Base-by-base conservation (phyloP, 2,329 filamentous ascomycete genomes). In the Magnaporthales sp. region DNA sequence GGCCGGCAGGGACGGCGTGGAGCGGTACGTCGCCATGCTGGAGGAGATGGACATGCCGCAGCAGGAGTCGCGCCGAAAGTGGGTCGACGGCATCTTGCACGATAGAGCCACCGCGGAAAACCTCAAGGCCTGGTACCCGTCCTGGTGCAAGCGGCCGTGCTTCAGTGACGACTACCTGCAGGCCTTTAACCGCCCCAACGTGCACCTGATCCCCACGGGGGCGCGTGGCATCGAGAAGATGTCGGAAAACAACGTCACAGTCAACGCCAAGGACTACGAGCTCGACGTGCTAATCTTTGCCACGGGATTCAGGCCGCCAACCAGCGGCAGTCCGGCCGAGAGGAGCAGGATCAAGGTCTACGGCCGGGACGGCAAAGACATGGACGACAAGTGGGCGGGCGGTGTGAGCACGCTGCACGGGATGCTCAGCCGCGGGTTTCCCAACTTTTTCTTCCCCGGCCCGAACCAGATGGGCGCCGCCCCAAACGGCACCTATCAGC, bases 121-220 rank as follows among this genome's bases (percentile, higher is more conserved):
- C 2, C 78, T 89, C 7, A 84, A 86, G 71, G 77, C 85, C 0
- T 88, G 84, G 83, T 90, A 89, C 71, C 80, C 83, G 0, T 75
- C 75, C 0, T 88, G 83, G 81, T 90, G 87, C 77, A 90, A 90
- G 73, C 81, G 87, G 0, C 86, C 87, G 0, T 82, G 78, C 56
- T 89, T 88, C 74, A 84, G 85, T 74, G 84, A 89, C 70, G 79
- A 81, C 5, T 89, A 87, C 70, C 79, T 89, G 0, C 71, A 78
- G 2, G 70, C 81, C 0, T 90, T 89, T 80, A 90, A 90, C 74
- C 72, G 72, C 31, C 74, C 79, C 0, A 83, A 87, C 70, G 87
- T 90, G 3, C 78, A 80, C 6, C 81, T 90, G 0, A 77, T 90
- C 19, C 85, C 90, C 72, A 89, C 86, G 0, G 54, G 54, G 54